phyloP scores from a whole-genome alignment of 108 stramenopile genomes.

The Fistulifera solaris region DNA sequence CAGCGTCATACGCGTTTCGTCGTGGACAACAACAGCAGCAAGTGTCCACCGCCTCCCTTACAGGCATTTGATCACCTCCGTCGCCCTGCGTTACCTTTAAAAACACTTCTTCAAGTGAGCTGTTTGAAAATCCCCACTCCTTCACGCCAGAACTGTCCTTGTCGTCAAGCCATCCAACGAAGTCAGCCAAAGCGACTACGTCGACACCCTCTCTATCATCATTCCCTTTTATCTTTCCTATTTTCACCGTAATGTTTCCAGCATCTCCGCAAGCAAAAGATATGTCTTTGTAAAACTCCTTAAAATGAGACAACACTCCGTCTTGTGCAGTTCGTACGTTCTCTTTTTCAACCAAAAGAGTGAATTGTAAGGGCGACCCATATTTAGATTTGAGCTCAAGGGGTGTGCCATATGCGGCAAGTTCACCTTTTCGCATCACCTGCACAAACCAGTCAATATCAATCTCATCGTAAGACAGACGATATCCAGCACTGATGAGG shows the following conservation, averaged over 20 bases:
- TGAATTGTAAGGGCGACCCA: constrained; percentile 19
- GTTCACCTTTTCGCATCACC: constrained; percentile 49
- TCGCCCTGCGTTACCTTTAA: constrained; percentile 31
- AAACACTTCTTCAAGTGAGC: constrained; percentile 50
- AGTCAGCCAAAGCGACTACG: constrained; percentile 20
- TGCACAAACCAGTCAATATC: too few relatives aligned
- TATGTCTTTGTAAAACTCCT: constrained; percentile 10
- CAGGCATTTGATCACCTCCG: neutral
- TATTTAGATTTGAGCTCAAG: constrained; percentile 38
- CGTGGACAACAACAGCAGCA: too few relatives aligned
- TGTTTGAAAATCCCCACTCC: constrained; percentile 54
- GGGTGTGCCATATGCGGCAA: constrained; percentile 41
- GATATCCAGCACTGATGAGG: too few relatives aligned
- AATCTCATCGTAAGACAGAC: too few relatives aligned
- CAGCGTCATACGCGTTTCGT: too few relatives aligned
- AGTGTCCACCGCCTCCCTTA: constrained; percentile 2
- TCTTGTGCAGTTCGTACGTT: constrained; percentile 17
- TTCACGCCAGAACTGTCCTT: constrained; percentile 20
- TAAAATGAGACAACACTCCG: neutral
- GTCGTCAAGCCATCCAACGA: constrained; percentile 34
- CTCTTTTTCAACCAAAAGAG: constrained; percentile 24
- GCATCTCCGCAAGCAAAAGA: constrained; percentile 13
- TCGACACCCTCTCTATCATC: constrained; percentile 27
- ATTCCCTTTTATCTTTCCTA: constrained; percentile 19
- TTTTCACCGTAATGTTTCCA: constrained; percentile 32